Evolutionary conservation across 345 rosid genomes (phyloP).

Genomic region (Rhizophora mangle): DNA sequence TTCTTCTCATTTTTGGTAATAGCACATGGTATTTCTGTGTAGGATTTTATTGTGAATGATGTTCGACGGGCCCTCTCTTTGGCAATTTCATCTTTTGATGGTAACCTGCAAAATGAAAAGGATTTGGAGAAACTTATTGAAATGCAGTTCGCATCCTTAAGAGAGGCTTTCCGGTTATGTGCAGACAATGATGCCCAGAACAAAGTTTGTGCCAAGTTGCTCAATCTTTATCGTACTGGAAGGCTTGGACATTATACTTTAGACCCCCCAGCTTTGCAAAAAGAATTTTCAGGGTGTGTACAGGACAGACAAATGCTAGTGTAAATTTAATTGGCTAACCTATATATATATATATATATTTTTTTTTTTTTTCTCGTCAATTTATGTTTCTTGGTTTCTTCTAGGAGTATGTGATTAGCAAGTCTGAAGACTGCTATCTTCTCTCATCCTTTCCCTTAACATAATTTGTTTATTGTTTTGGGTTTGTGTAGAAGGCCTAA

Average conservation of each 20-base stretch:
- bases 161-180: slow-evolving; percentile 37
- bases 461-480: too few relatives aligned
- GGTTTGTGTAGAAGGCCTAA: too few relatives aligned
- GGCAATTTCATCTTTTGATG: slow-evolving; percentile 38
- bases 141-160: slow-evolving; percentile 39
- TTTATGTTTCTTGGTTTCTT: too few relatives aligned
- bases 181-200: slow-evolving; percentile 29
- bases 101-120: slow-evolving; percentile 29
- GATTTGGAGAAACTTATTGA: slow-evolving; percentile 46
- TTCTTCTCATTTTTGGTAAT: neutral
- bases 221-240: slow-evolving; percentile 77
- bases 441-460: too few relatives aligned
- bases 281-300: neutral
- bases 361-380: too few relatives aligned
- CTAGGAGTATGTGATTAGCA: too few relatives aligned
- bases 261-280: slow-evolving; percentile 27
- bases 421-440: too few relatives aligned
- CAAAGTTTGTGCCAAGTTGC: slow-evolving; percentile 54
- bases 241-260: slow-evolving; percentile 73
- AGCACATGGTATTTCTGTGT: neutral
- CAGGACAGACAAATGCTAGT: neutral
- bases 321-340: too few relatives aligned
- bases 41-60: slow-evolving; percentile 64
- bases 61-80: slow-evolving; percentile 50
- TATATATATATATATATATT: too few relatives aligned